Evolutionary conservation across 2,329 filamentous ascomycete genomes (phyloP), one percentile per base, ranked within the genome.

Genomic region (Simplicillium sp.): DNA sequence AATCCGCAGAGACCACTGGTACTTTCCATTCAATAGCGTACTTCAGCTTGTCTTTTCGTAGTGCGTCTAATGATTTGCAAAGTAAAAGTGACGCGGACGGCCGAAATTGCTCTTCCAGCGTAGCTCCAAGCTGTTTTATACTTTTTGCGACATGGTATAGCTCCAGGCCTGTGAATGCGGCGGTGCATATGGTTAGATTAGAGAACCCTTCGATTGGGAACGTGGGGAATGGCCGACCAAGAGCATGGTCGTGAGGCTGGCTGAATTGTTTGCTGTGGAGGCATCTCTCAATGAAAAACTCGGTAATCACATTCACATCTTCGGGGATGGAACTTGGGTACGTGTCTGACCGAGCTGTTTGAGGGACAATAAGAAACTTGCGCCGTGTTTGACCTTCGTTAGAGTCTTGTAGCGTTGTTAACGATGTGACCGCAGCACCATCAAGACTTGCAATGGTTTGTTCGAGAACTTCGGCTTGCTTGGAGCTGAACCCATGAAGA

Each of bases 221-320:
- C 25, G 66, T 64, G 6, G 78, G 71, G 46, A 96, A 85, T 3
- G 92, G 88, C 7, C 77, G 78, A 44, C 87, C 88, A 17, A 94
- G 73, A 33, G 85, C 71, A 17, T 92, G 80, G 4, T 76, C 68
- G 39, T 70, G 65, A 5, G 88, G 87, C 25, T 83, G 68, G 36
- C 87, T 70, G 50, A 90, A 75, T 18, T 64, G 66, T 59, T 86
- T 92, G 47, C 77, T 77, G 56, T 89, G 80, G 32, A 98, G 67
- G 57, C 90, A 97, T 37, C 80, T 78, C 62, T 98, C 92, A 39
- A 98, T 72, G 75, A 90, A 98, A 71, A 92, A 94, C 55, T 95
- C 88, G 11, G 88, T 97, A 28, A 94, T 80, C 34, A 74, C 57
- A 38, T 69, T 56, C 7, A 75, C 54, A 20, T 59, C 47, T 15